A percentile compares a stretch with the other conserved stretches of the same genome.
These are phyloP conservation scores for Pseudogymnoascus verrucosus DNA, from an alignment of 2,329 filamentous ascomycete species.

Conservation along the genomic window DNA sequence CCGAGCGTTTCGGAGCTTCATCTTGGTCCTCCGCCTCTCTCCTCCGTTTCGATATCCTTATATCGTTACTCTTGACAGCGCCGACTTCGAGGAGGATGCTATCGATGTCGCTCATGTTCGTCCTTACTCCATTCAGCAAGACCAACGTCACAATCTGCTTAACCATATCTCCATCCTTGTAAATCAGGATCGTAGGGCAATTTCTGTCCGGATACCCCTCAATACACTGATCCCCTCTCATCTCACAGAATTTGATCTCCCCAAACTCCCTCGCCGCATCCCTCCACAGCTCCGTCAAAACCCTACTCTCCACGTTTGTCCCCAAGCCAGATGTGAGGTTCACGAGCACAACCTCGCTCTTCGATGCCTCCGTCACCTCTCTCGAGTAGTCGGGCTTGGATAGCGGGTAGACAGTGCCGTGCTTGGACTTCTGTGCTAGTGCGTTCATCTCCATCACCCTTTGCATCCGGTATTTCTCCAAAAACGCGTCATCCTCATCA, in stretches of 20 bases:
- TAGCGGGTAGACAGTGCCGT: constrained; percentile 86
- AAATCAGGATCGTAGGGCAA: constrained; percentile 87
- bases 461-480: constrained; percentile 81
- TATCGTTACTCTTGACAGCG: constrained; percentile 69
- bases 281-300: constrained; percentile 79
- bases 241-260: constrained; percentile 97
- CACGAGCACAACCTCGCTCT: constrained; percentile 61
- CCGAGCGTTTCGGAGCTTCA: constrained; percentile 24
- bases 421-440: constrained; percentile 67
- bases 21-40: constrained; percentile 25
- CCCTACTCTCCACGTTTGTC: constrained; percentile 75
- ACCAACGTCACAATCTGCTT: constrained; percentile 86
- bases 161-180: constrained; percentile 85
- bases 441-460: constrained; percentile 74
- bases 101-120: constrained; percentile 68
- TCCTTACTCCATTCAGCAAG: constrained; percentile 65
- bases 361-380: constrained; percentile 86
- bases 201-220: constrained; percentile 94
- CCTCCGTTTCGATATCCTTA: constrained; percentile 48
- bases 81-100: constrained; percentile 73
- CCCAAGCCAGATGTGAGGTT: constrained; percentile 72
- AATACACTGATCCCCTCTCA: constrained; percentile 84
- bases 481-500: constrained; percentile 85
- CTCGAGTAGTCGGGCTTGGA: constrained; percentile 89
- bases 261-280: constrained; percentile 78